Evolutionary conservation across 352 stramenopile genomes (phyloP).

Genomic region (Pythium utonaiense): DNA sequence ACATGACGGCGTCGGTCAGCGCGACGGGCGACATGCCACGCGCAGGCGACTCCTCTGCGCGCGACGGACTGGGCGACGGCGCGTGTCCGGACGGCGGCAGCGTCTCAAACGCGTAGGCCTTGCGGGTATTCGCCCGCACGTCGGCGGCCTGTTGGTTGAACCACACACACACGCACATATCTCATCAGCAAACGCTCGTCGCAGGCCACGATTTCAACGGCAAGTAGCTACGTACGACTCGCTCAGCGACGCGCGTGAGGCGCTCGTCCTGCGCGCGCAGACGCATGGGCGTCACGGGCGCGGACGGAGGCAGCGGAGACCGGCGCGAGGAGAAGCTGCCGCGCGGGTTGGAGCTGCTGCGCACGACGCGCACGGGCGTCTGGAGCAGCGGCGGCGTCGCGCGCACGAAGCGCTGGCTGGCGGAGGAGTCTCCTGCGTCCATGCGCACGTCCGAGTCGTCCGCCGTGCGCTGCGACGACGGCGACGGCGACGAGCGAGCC

Average conservation of each 20-base stretch:
- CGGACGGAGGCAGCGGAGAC: constrained; percentile 13
- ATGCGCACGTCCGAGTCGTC: constrained; percentile 16
- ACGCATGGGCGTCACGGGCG: constrained; percentile 27
- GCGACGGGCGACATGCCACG: constrained; percentile 62
- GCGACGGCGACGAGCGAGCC: constrained; percentile 1
- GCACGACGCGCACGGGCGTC: constrained; percentile 13
- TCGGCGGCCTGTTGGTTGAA: constrained; percentile 20
- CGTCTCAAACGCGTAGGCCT: constrained; percentile 58
- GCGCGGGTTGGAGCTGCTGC: not conserved
- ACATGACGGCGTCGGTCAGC: constrained; percentile 74
- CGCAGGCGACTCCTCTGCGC: constrained; percentile 43
- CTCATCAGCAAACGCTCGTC: not conserved
- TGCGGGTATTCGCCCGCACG: constrained; percentile 25
- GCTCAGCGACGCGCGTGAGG: constrained; percentile 23
- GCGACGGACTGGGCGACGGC: constrained; percentile 32
- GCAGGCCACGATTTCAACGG: not conserved
- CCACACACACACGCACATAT: too few relatives aligned
- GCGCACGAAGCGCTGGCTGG: not conserved
- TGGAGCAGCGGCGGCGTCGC: not conserved
- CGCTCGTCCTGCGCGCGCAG: constrained; percentile 24
- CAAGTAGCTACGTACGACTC: constrained; percentile 24
- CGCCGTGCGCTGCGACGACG: not conserved
- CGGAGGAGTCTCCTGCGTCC: constrained; percentile 9
- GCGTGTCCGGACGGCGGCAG: constrained; percentile 40
- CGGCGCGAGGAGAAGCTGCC: not conserved